Conservation (phyloP, 176 grass and related monocot genomes). For the Carex parvula region DNA sequence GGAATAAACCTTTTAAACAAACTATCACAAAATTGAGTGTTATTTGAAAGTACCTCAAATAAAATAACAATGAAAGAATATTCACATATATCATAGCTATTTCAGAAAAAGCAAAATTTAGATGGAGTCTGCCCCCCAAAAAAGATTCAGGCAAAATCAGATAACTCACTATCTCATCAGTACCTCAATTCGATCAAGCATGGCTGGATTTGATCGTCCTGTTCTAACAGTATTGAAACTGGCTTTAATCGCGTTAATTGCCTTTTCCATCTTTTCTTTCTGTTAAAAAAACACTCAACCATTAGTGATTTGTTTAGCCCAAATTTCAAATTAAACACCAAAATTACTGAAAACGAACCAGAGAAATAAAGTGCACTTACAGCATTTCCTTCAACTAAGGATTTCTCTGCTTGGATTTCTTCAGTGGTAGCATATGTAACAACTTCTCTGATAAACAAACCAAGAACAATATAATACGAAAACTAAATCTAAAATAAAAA, state of each 20-base stretch:
- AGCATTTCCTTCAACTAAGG: slow-evolving; percentile 66
- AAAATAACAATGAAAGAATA: background rate
- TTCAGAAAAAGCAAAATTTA: background rate
- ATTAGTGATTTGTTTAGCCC: background rate
- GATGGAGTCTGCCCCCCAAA: background rate
- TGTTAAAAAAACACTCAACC: slow-evolving; percentile 21
- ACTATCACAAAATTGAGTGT: background rate
- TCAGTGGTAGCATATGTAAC: slow-evolving; percentile 75
- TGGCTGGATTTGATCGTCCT: slow-evolving; percentile 80
- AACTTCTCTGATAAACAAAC: slow-evolving; percentile 16
- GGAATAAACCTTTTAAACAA: background rate
- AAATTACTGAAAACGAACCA: background rate
- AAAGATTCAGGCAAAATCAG: background rate
- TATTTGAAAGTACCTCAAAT: background rate
- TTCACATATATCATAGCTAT: background rate
- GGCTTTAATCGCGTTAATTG: slow-evolving; percentile 60
- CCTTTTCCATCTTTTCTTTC: slow-evolving; percentile 94
- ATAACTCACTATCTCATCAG: background rate
- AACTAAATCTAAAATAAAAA: background rate
- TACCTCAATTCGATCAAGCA: slow-evolving; percentile 96
- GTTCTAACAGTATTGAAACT: slow-evolving; percentile 97
- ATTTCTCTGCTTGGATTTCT: slow-evolving; percentile 95
- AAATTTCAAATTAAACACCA: slow-evolving; percentile 5
- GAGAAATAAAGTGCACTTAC: slow-evolving; percentile 41
- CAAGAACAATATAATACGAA: background rate